Conservation (phyloP, 73 alveolate genomes). For the Effrenium voratum region DNA sequence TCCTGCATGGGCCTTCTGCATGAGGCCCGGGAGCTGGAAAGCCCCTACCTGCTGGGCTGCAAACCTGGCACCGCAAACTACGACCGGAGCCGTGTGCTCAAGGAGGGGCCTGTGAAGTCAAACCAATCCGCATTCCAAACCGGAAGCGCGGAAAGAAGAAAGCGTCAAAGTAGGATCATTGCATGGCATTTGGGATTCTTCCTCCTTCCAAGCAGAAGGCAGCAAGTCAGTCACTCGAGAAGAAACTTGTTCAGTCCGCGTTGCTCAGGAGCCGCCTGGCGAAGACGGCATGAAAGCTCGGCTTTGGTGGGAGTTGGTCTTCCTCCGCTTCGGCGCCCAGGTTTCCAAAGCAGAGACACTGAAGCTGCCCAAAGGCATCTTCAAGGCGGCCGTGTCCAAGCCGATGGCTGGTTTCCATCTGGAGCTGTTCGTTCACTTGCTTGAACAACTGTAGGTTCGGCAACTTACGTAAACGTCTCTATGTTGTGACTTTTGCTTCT, state of each 20-base stretch:
- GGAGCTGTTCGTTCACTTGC: no score
- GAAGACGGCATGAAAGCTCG: slow-evolving; percentile 15
- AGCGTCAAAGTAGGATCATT: neutral
- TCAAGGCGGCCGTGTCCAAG: no score
- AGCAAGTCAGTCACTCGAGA: neutral
- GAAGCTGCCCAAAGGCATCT: neutral
- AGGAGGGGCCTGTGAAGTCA: neutral
- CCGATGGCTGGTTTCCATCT: no score
- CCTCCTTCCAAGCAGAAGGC: neutral
- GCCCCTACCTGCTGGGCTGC: slow-evolving; percentile 30
- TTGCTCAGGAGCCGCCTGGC: neutral
- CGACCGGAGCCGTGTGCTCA: slow-evolving; percentile 1
- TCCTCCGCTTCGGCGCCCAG: slow-evolving; percentile 44
- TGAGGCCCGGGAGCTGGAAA: neutral
- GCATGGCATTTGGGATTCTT: neutral
- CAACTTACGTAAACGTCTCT: no score
- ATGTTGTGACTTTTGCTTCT: no score
- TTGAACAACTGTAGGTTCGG: no score
- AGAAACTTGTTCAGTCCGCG: neutral
- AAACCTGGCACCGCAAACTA: slow-evolving; percentile 26
- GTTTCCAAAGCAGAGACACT: neutral
- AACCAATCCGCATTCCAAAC: no score
- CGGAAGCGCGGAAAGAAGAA: neutral
- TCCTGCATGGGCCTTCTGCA: slow-evolving; percentile 15
- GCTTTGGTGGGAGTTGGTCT: slow-evolving; percentile 77